Evolutionary conservation across 2,329 filamentous ascomycete genomes (phyloP).

Genomic region (Magnaporthales sp.): DNA sequence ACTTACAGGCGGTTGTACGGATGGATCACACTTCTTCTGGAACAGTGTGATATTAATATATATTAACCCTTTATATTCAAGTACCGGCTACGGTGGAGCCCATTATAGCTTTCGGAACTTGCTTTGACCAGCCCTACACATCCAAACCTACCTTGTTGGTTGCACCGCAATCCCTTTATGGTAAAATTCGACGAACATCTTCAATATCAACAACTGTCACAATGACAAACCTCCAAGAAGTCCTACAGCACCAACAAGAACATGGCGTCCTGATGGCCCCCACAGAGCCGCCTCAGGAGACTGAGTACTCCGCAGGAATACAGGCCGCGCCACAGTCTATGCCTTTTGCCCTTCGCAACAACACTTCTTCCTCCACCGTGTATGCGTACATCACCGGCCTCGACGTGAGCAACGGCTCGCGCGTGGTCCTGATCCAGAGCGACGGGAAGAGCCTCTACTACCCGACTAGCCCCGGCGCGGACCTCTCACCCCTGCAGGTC

Average conservation of each 20-base stretch:
- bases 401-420: conserved; percentile 49
- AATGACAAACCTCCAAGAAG: conserved; percentile 20
- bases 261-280: conserved; percentile 13
- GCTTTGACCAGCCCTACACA: background rate
- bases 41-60: background rate
- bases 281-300: background rate
- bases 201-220: background rate
- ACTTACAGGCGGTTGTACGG: background rate
- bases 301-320: background rate
- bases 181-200: background rate
- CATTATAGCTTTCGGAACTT: background rate
- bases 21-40: background rate
- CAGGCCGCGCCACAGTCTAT: conserved; percentile 30
- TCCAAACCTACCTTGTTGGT: background rate
- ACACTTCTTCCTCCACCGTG: conserved; percentile 48
- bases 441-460: conserved; percentile 60
- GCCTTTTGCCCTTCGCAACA: conserved; percentile 56
- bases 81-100: background rate
- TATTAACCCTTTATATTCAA: background rate
- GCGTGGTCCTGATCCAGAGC: conserved; percentile 51
- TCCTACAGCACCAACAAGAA: conserved; percentile 15
- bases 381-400: conserved; percentile 66
- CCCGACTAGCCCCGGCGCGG: conserved; percentile 46
- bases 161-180: background rate
- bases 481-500: conserved; percentile 39